Base-by-base conservation (phyloP, 2,329 filamentous ascomycete species). In the Aspergillus ochraceoroseus region DNA sequence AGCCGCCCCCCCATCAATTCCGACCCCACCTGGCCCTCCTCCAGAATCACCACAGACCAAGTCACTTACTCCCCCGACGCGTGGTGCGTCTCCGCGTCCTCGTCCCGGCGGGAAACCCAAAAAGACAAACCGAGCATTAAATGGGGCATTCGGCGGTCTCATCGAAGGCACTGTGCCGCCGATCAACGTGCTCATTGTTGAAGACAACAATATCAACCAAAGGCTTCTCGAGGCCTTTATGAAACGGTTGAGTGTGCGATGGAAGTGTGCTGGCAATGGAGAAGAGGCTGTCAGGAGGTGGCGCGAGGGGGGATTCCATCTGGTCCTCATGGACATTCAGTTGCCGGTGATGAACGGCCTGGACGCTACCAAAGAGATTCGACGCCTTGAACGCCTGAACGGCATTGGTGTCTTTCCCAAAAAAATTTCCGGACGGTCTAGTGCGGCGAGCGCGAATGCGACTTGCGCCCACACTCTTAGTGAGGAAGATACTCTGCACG, bases 271-370 rank as follows among this genome's bases (percentile, higher is more conserved):
- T 25, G 87, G 94, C 75, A 95, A 96, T 62, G 92, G 92, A 15
- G 80, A 83, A 49, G 90, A 95, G 51, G 92, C 92, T 2, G 88
- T 96, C 18, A 83, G 79, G 46, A 95, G 95, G 67, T 98, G 92
- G 90, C 82, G 86, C 40, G 76, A 77, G 3, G 92, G 92, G 23
- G 92, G 92, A 0, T 96, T 95, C 59, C 92, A 98, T 68, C 70
- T 98, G 49, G 92, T 98, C 11, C 72, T 98, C 39, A 98, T 98
- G 92, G 92, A 98, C 62, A 96, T 98, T 52, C 92, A 96, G 62
- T 74, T 98, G 42, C 92, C 92, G 3, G 83, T 95, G 56, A 95
- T 98, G 89, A 94, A 84, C 53, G 92, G 92, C 1, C 71, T 98
- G 19, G 87, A 95, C 47, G 92, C 92, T 11, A 96, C 92, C 0